Percentiles rank a stretch among this genome's conserved stretches.
Evolutionary conservation across 257 asterid species (phyloP).

Genomic region (Ajuga chamaepitys): DNA sequence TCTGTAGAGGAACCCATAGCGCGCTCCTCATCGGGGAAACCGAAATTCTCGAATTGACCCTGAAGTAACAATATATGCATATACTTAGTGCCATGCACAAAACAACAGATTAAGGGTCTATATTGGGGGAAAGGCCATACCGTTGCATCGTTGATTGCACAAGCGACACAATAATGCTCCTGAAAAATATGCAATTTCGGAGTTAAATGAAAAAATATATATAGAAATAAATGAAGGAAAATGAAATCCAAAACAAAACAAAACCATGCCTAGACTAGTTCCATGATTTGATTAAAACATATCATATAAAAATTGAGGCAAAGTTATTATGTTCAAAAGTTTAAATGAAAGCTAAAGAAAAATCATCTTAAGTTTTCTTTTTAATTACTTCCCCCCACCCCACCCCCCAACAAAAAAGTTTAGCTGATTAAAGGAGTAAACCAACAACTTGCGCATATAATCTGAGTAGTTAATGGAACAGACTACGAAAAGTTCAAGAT

Average conservation of each 20-base stretch:
- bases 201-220: neutral
- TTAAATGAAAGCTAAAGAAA: neutral
- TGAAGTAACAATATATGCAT: constrained; percentile 19
- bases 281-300: neutral
- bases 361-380: neutral
- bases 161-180: constrained; percentile 94
- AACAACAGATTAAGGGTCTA: neutral
- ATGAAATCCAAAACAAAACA: neutral
- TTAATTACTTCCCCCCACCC: neutral
- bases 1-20: constrained; percentile 29
- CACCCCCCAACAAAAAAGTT: too few relatives aligned
- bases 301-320: too few relatives aligned
- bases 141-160: constrained; percentile 76
- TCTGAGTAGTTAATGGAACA: constrained; percentile 5
- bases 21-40: constrained; percentile 51
- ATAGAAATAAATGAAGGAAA: neutral
- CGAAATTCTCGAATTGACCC: constrained; percentile 66
- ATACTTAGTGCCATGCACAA: neutral
- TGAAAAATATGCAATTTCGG: constrained; percentile 32
- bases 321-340: neutral
- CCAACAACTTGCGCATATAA: neutral
- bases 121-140: constrained; percentile 30
- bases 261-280: neutral
- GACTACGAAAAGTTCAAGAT: neutral
- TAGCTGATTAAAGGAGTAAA: neutral